phyloP scores from a whole-genome alignment of 1,139 yeast species.

The Lodderomyces beijingensis region DNA sequence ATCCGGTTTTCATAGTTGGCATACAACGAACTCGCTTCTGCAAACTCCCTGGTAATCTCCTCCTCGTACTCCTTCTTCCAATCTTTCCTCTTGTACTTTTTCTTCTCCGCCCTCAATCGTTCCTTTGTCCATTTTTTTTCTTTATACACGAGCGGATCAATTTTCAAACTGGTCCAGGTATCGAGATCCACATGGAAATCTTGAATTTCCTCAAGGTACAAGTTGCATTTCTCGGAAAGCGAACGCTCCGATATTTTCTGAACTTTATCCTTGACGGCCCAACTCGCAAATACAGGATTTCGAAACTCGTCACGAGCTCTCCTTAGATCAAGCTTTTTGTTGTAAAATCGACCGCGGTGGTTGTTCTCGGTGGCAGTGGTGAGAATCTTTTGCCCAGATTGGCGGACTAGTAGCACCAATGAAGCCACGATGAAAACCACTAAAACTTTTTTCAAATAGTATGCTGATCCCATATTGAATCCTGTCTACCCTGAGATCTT shows the following conservation, averaged over 20 bases:
- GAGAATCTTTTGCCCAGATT: too few relatives aligned
- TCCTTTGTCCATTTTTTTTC: constrained; percentile 25
- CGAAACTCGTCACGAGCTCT: constrained; percentile 10
- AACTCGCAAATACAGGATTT: constrained; percentile 15
- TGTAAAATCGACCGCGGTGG: too few relatives aligned
- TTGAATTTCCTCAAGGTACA: constrained; percentile 14
- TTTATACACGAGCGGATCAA: constrained; percentile 22
- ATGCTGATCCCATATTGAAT: too few relatives aligned
- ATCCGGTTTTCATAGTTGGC: constrained; percentile 20
- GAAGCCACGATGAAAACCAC: too few relatives aligned
- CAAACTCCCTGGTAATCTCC: constrained; percentile 13
- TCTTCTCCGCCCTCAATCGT: constrained; percentile 12
- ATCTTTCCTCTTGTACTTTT: constrained; percentile 13
- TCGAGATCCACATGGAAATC: constrained; percentile 16
- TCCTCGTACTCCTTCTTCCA: constrained; percentile 10
- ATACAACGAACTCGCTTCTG: constrained; percentile 12
- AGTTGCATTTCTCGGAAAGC: constrained; percentile 14
- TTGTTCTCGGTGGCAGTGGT: too few relatives aligned
- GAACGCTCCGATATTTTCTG: constrained; percentile 1
- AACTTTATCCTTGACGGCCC: constrained; percentile 7
- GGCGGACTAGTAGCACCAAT: too few relatives aligned
- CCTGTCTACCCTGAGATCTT: too few relatives aligned
- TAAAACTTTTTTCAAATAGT: too few relatives aligned
- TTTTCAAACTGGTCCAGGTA: constrained; percentile 13
- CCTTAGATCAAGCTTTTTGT: constrained; percentile 9